Percentiles rank a stretch among this genome's conserved stretches.
Conservation (phyloP, 2,329 filamentous ascomycete species). For the Xenoacremonium recifei region DNA sequence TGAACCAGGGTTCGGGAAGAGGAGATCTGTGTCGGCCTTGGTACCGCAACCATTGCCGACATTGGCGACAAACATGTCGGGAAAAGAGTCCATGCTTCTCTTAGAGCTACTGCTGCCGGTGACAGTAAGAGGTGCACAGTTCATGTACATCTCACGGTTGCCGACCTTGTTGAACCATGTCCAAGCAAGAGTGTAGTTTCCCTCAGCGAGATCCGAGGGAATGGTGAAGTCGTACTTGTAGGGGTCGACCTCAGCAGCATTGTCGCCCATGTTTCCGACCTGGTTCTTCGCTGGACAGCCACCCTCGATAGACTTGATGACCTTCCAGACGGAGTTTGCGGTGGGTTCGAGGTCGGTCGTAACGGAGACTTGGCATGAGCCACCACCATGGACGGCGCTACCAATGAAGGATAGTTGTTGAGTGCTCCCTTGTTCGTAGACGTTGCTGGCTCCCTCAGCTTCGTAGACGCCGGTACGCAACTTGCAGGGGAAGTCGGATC, state of each 20-base stretch:
- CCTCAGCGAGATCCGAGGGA: slow-evolving; percentile 68
- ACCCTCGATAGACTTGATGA: slow-evolving; percentile 84
- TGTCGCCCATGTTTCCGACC: slow-evolving; percentile 55
- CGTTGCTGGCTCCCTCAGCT: slow-evolving; percentile 49
- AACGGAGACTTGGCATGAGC: slow-evolving; percentile 86
- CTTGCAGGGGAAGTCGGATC: slow-evolving; percentile 84
- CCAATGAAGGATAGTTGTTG: slow-evolving; percentile 64
- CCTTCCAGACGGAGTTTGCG: slow-evolving; percentile 72
- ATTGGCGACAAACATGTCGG: slow-evolving; percentile 69
- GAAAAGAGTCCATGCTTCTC: slow-evolving; percentile 61
- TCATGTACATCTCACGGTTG: slow-evolving; percentile 98
- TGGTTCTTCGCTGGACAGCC: slow-evolving; percentile 70
- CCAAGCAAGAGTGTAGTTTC: slow-evolving; percentile 83
- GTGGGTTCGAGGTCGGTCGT: slow-evolving; percentile 74
- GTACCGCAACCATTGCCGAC: slow-evolving; percentile 55
- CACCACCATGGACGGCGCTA: slow-evolving; percentile 80
- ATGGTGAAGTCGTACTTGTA: slow-evolving; percentile 68
- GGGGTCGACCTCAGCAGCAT: slow-evolving; percentile 43
- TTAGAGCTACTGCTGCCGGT: slow-evolving; percentile 50
- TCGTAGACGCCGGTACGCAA: slow-evolving; percentile 45
- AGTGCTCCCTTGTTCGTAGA: slow-evolving; percentile 47
- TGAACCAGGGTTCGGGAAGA: slow-evolving; percentile 62
- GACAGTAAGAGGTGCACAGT: slow-evolving; percentile 77
- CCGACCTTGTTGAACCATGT: slow-evolving; percentile 93
- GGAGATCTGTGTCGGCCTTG: slow-evolving; percentile 47